phyloP scores from a whole-genome alignment of 495 filamentous ascomycete genomes.

The Talaromyces trachyspermus region DNA sequence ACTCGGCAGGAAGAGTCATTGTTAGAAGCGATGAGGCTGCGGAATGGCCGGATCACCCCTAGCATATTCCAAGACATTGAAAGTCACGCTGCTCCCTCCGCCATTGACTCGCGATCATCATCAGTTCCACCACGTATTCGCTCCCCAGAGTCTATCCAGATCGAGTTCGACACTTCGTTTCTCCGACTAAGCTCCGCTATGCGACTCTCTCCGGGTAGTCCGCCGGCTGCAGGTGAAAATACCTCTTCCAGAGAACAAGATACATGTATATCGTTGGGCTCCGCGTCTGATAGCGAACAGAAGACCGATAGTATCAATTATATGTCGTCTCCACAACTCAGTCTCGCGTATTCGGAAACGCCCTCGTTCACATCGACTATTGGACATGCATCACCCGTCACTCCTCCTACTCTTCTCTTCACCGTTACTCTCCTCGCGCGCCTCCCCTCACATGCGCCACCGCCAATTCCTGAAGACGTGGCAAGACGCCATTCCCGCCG shows the following conservation, averaged over 20 bases:
- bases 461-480: constrained; percentile 29
- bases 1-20: constrained; percentile 80
- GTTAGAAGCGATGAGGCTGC: constrained; percentile 70
- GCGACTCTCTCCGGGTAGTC: constrained; percentile 13
- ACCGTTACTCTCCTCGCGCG: constrained; percentile 41
- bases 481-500: constrained; percentile 31
- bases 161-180: constrained; percentile 33
- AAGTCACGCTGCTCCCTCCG: constrained; percentile 10
- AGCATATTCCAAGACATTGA: constrained; percentile 53
- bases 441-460: constrained; percentile 30
- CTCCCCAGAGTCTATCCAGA: constrained; percentile 31
- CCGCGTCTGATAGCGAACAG: constrained; percentile 31
- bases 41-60: constrained; percentile 68
- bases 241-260: constrained; percentile 24
- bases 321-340: constrained; percentile 25
- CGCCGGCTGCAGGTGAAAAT: constrained; percentile 18
- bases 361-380: constrained; percentile 30
- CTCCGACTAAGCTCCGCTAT: constrained; percentile 35
- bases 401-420: constrained; percentile 32
- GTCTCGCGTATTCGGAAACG: constrained; percentile 31
- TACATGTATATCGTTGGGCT: constrained; percentile 20
- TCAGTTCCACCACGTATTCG: constrained; percentile 28
- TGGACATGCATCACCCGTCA: constrained; percentile 34
- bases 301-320: constrained; percentile 23
- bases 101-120: constrained; percentile 18